These are phyloP conservation scores for Hymenoscyphus linearis DNA, from an alignment of 2,329 filamentous ascomycete genomes.

Conservation along the genomic window DNA sequence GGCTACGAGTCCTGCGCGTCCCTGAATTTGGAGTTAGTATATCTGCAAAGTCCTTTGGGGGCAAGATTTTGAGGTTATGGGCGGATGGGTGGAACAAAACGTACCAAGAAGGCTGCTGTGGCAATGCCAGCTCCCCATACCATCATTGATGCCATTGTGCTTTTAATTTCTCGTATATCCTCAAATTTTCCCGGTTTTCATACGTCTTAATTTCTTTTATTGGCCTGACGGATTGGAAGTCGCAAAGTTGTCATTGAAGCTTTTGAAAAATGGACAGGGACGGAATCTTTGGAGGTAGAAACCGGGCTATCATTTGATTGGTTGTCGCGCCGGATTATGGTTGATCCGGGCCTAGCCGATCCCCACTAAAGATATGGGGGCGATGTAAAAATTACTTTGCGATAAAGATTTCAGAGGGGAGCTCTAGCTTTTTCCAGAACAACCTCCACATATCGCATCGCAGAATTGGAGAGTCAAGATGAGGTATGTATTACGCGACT, in stretches of 20 bases:
- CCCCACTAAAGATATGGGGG: slow-evolving; percentile 15
- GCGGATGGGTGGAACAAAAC: slow-evolving; percentile 17
- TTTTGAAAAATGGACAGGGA: neutral
- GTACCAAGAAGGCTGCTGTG: slow-evolving; percentile 60
- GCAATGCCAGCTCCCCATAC: slow-evolving; percentile 56
- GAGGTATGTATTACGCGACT: slow-evolving; percentile 6
- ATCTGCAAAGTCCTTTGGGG: neutral
- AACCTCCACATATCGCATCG: slow-evolving; percentile 10
- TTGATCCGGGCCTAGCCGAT: neutral
- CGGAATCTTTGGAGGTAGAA: neutral
- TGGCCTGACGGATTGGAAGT: neutral
- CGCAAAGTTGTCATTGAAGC: neutral
- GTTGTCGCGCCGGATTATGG: neutral
- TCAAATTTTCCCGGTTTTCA: neutral
- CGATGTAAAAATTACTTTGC: neutral
- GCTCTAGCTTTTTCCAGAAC: neutral
- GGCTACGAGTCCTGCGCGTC: slow-evolving; percentile 86
- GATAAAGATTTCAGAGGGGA: slow-evolving; percentile 1
- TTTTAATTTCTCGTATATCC: neutral
- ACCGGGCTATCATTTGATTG: neutral
- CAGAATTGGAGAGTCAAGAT: slow-evolving; percentile 21
- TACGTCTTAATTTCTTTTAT: neutral
- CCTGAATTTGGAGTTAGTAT: slow-evolving; percentile 46
- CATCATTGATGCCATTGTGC: slow-evolving; percentile 52
- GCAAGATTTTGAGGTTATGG: neutral